A percentile compares a stretch with the other conserved stretches of the same genome.
Conservation (phyloP, 352 stramenopile species). For the Phytopythium oedochilum region DNA sequence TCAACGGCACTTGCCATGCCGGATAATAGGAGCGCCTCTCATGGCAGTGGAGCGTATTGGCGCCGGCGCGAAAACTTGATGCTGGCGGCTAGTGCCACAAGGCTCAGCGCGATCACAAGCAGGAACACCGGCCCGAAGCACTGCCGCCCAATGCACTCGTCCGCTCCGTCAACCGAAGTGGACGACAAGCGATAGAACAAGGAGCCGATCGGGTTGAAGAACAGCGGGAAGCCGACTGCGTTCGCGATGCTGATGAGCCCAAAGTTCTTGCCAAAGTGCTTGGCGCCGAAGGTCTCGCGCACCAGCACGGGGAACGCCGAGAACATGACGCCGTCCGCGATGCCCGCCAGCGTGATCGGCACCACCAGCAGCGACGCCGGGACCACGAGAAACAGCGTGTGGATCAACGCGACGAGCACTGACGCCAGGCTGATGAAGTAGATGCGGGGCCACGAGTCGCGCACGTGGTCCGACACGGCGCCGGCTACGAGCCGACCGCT, state of each 20-base stretch:
- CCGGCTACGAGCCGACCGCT: conserved; percentile 47
- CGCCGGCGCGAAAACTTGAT: conserved; percentile 42
- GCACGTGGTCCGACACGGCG: conserved; percentile 52
- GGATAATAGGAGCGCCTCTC: background rate
- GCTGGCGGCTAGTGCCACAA: conserved; percentile 43
- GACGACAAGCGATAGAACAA: conserved; percentile 46
- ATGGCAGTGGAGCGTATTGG: conserved; percentile 12
- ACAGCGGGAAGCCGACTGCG: conserved; percentile 62
- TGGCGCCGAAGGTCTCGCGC: conserved; percentile 60
- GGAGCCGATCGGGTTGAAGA: conserved; percentile 64
- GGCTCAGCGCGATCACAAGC: conserved; percentile 44
- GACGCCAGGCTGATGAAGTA: conserved; percentile 59
- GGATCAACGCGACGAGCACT: conserved; percentile 49
- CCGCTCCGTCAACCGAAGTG: conserved; percentile 23
- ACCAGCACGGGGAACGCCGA: conserved; percentile 61
- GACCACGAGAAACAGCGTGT: conserved; percentile 51
- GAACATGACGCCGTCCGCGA: conserved; percentile 75
- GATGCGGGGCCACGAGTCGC: conserved; percentile 38
- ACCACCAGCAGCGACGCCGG: conserved; percentile 33
- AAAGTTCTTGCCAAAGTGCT: conserved; percentile 80
- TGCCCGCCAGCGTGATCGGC: conserved; percentile 52
- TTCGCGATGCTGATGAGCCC: conserved; percentile 73
- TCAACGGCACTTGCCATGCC: no score
- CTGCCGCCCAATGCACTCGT: conserved; percentile 46
- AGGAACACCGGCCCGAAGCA: conserved; percentile 69